These are phyloP conservation scores for Globisporangium iwayamae DNA, from an alignment of 352 stramenopile genomes.

Conservation along the genomic window DNA sequence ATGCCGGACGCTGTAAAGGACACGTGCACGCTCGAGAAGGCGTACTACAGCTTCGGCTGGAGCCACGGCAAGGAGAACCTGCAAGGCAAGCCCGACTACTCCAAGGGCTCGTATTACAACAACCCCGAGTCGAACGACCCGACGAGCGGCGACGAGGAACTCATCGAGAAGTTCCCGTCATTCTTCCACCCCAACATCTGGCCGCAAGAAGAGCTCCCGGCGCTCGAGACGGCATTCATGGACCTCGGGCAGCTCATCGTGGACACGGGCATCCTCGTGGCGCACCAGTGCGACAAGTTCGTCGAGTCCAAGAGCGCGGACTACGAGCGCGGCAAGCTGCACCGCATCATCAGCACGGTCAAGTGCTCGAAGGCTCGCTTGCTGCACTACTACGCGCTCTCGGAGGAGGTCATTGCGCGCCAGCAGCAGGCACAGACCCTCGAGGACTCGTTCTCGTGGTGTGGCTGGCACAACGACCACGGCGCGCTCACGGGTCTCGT, in stretches of 20 bases:
- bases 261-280: slow-evolving; percentile 89
- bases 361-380: slow-evolving; percentile 91
- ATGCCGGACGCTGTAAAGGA: slow-evolving; percentile 77
- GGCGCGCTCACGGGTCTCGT: slow-evolving; percentile 93
- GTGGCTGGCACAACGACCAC: slow-evolving; percentile 97
- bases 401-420: slow-evolving; percentile 49
- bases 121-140: slow-evolving; percentile 92
- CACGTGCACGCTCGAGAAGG: slow-evolving; percentile 80
- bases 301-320: slow-evolving; percentile 61
- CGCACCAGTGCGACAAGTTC: slow-evolving; percentile 91
- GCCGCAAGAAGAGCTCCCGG: slow-evolving; percentile 75
- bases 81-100: slow-evolving; percentile 89
- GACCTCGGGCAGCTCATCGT: slow-evolving; percentile 90
- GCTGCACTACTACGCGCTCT: slow-evolving; percentile 95
- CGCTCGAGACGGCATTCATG: slow-evolving; percentile 89
- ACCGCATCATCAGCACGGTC: slow-evolving; percentile 84
- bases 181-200: slow-evolving; percentile 96
- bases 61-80: slow-evolving; percentile 96
- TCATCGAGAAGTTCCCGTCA: slow-evolving; percentile 79
- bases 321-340: slow-evolving; percentile 85
- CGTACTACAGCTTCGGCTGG: slow-evolving; percentile 95
- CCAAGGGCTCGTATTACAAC: slow-evolving; percentile 97
- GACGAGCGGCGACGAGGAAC: slow-evolving; percentile 62
- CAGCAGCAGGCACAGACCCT: slow-evolving; percentile 41
- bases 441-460: slow-evolving; percentile 92